phyloP scores from a whole-genome alignment of 1,139 yeast genomes.

The Geotrichum carabidarum region DNA sequence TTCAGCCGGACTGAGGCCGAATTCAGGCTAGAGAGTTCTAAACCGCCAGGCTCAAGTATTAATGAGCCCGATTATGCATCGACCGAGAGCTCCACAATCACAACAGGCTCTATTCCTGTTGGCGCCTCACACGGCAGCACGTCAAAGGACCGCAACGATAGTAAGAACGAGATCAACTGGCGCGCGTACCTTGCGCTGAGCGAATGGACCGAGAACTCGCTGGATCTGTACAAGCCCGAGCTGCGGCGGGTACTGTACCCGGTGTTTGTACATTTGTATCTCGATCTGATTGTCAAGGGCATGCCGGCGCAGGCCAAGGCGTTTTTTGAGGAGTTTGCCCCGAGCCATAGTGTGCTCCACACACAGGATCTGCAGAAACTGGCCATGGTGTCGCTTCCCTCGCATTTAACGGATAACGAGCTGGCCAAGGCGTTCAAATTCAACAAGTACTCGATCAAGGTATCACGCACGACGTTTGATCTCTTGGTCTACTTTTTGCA shows the following conservation, averaged over 20 bases:
- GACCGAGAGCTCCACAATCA: neutral
- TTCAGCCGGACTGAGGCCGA: conserved; percentile 91
- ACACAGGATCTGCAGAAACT: conserved; percentile 69
- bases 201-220: conserved; percentile 86
- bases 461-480: conserved; percentile 85
- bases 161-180: conserved; percentile 12
- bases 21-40: conserved; percentile 81
- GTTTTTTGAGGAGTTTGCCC: conserved; percentile 69
- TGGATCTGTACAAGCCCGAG: conserved; percentile 90
- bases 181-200: conserved; percentile 76
- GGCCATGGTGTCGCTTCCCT: conserved; percentile 70
- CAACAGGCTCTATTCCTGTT: conserved; percentile 14
- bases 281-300: conserved; percentile 68
- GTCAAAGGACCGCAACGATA: neutral
- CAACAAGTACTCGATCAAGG: conserved; percentile 67
- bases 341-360: conserved; percentile 72
- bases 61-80: neutral
- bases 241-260: conserved; percentile 81
- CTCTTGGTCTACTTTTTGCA: conserved; percentile 78
- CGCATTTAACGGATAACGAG: conserved; percentile 78
- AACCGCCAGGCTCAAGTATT: conserved; percentile 46
- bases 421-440: conserved; percentile 70
- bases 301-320: conserved; percentile 57
- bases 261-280: conserved; percentile 78
- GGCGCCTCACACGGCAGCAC: conserved; percentile 36